Evolutionary conservation across 179 eudicot genomes (phyloP), one percentile per base, ranked within the genome.

Genomic region (Amaranthus tricolor): DNA sequence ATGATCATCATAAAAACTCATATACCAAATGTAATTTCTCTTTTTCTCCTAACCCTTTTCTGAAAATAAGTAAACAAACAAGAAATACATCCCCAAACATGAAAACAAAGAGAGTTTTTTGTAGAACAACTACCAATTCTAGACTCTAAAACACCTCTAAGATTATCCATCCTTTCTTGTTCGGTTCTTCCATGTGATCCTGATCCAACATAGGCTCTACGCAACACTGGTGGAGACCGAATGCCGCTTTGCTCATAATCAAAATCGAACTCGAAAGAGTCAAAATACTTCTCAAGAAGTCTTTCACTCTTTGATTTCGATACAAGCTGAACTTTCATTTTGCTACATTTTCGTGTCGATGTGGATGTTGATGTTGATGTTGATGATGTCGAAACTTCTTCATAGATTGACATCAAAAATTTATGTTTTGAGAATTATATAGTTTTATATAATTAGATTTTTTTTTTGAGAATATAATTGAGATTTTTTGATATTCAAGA

Each of bases 171-270:
- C 72, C 75, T 48, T 62, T 79, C 82, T 59, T 80, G 73, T 15
- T 71, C 79, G 0, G 76, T 75, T n/a, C 74, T 43, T 12, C 70
- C 86, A 0, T 78, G 78, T 6, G 86, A 81, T 50, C 40, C 2
- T 31, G 40, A 31, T 31, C 76, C 78, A 6, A 84, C 64, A 63
- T 73, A 81, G 58, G 79, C 82, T 6, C 74, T 77, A 6, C 84
- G 86, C 40, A 70, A 76, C n/a, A 89, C 44, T 2, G 86, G 94
- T 10, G 94, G 94, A 5, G 94, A 89, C 94, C 94, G 88, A 1
- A 89, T 48, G 14, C 89, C 91, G 60, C 94, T 89, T 50, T 82
- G 70, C 17, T 85, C 73, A 66, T 88, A 84, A 62, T 86, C 88
- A 62, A 89, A 89, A 19, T 76, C 82, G 54, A 83, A 88, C 61